These are phyloP conservation scores for Tulasnella sp. DNA, from an alignment of 768 basidiomycete species.

Conservation along the genomic window DNA sequence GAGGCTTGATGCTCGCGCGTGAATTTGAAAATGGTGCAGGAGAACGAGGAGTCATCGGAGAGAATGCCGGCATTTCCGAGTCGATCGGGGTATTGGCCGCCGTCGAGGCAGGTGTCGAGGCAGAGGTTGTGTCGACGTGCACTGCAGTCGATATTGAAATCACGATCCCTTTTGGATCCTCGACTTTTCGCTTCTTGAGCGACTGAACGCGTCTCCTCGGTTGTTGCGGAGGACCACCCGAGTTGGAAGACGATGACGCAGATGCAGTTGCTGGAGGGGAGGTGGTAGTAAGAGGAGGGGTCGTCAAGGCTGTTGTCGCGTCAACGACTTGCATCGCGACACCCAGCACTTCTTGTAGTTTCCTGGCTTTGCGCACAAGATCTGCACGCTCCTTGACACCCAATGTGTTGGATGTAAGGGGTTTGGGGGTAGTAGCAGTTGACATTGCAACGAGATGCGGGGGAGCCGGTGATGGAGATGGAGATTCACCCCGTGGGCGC, in stretches of 20 bases:
- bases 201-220: slow-evolving; percentile 1
- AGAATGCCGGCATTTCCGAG: too few species aligned
- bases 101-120: not conserved
- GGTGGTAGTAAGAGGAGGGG: not conserved
- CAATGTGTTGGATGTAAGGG: slow-evolving; percentile 7
- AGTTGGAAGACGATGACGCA: too few species aligned
- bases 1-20: not conserved
- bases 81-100: not conserved
- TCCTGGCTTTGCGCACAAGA: slow-evolving; percentile 1
- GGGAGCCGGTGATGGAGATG: too few species aligned
- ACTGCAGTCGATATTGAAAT: slow-evolving; percentile 6
- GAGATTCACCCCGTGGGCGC: too few species aligned
- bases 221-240: too few species aligned
- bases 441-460: not conserved
- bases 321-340: slow-evolving; percentile 12
- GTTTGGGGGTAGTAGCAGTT: not conserved
- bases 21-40: too few species aligned
- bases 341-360: slow-evolving; percentile 14
- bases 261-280: too few species aligned
- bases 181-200: not conserved
- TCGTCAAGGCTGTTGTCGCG: not conserved
- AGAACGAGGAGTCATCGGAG: too few species aligned
- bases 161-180: slow-evolving; percentile 3
- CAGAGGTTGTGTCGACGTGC: not conserved
- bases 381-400: slow-evolving; percentile 6